Evolutionary conservation across 169 alveolate species (phyloP).

Genomic region (Plasmodium blacklocki): DNA sequence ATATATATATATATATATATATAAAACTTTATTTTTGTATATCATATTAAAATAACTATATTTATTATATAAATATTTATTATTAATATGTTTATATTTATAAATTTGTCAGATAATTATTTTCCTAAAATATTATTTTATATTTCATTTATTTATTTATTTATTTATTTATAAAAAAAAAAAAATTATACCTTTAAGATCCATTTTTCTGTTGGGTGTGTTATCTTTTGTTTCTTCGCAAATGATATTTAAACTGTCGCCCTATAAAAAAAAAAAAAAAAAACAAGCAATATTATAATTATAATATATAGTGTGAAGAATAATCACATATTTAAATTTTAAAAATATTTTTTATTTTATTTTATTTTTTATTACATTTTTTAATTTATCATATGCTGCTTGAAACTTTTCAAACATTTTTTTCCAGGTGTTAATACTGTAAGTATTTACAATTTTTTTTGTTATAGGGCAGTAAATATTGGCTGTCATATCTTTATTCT

Average conservation of each 20-base stretch:
- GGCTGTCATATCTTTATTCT: constrained; percentile 72
- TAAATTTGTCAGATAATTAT: too few relatives aligned
- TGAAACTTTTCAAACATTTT: constrained; percentile 54
- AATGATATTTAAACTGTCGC: constrained; percentile 39
- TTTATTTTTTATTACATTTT: constrained; percentile 28
- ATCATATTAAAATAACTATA: too few relatives aligned
- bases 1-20: too few relatives aligned
- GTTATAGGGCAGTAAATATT: constrained; percentile 71
- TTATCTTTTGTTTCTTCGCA: constrained; percentile 61
- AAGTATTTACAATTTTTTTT: constrained; percentile 60
- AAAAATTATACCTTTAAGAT: constrained; percentile 42
- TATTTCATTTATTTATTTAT: too few relatives aligned
- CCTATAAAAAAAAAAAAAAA: constrained; percentile 16
- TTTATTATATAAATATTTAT: too few relatives aligned
- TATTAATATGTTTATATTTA: too few relatives aligned
- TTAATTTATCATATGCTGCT: constrained; percentile 57
- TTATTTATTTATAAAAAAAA: too few relatives aligned
- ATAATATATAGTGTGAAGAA: background rate
- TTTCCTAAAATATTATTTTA: too few relatives aligned
- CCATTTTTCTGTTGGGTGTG: constrained; percentile 62
- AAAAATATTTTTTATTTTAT: background rate
- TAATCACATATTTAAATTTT: background rate
- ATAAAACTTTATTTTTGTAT: too few relatives aligned
- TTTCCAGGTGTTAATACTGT: constrained; percentile 72
- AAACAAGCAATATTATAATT: background rate